A percentile compares a stretch with the other conserved stretches of the same genome.
phyloP scores from a whole-genome alignment of 768 basidiomycete genomes.

The Lepiota brunneoincarnata region DNA sequence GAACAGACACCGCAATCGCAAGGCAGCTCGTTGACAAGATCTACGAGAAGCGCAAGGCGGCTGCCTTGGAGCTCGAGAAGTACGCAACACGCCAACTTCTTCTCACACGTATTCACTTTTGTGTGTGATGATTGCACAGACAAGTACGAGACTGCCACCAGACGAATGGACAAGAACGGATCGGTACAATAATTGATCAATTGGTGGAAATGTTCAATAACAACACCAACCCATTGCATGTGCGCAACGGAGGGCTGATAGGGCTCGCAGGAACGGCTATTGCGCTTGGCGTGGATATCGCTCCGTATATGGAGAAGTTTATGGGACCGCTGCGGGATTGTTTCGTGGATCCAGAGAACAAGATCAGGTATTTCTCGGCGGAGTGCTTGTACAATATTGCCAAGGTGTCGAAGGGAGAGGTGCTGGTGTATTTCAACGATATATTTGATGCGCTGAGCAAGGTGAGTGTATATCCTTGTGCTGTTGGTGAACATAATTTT shows the following conservation, averaged over 20 bases:
- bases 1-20: slow-evolving; percentile 65
- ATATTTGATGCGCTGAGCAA: slow-evolving; percentile 98
- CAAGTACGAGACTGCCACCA: slow-evolving; percentile 85
- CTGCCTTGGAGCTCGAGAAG: slow-evolving; percentile 96
- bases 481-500: slow-evolving; percentile 94
- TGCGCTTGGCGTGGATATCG: slow-evolving; percentile 88
- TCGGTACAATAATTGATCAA: slow-evolving; percentile 88
- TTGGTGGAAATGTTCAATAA: slow-evolving; percentile 93
- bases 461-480: slow-evolving; percentile 56
- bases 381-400: slow-evolving; percentile 99
- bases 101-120: not conserved
- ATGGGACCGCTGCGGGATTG: slow-evolving; percentile 85
- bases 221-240: slow-evolving; percentile 76
- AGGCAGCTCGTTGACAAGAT: slow-evolving; percentile 89
- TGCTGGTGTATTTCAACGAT: slow-evolving; percentile 96
- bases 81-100: slow-evolving; percentile 27
- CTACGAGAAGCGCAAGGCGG: slow-evolving; percentile 95
- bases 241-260: slow-evolving; percentile 93
- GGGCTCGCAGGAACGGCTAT: slow-evolving; percentile 97
- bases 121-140: slow-evolving; percentile 30
- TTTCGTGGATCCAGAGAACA: slow-evolving; percentile 91
- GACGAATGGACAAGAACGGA: slow-evolving; percentile 77
- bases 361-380: slow-evolving; percentile 96
- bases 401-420: slow-evolving; percentile 95
- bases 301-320: slow-evolving; percentile 93